Evolutionary conservation across 176 grass and related monocot genomes (phyloP).

Genomic region (Zea luxurians): DNA sequence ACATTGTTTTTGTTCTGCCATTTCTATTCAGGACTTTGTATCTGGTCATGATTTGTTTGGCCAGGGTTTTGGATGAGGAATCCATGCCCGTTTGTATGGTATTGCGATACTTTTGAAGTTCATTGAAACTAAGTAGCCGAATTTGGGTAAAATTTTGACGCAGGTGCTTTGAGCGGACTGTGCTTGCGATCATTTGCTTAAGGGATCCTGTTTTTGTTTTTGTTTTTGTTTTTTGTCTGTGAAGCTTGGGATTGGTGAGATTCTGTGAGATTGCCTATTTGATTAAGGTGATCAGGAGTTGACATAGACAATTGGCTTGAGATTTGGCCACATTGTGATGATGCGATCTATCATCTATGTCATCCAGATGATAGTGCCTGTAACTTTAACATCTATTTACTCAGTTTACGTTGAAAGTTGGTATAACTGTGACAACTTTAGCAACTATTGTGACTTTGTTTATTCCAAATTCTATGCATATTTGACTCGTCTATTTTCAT

Average conservation of each 20-base stretch:
- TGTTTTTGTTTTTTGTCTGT: neutral
- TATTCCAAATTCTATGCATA: neutral
- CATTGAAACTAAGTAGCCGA: neutral
- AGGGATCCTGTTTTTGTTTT: neutral
- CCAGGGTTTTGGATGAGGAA: conserved; percentile 7
- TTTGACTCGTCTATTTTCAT: neutral
- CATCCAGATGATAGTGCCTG: neutral
- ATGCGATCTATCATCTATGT: too few species aligned
- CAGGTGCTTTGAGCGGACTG: too few species aligned
- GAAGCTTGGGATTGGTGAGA: neutral
- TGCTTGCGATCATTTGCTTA: neutral
- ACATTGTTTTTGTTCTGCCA: neutral
- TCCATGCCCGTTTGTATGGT: neutral
- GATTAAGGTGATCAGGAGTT: neutral
- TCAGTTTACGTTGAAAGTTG: neutral
- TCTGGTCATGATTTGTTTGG: neutral
- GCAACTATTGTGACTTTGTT: neutral
- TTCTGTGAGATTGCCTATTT: neutral
- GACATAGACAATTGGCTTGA: neutral
- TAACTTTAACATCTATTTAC: too few species aligned
- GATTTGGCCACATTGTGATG: neutral
- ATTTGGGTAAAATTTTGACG: conserved; percentile 1
- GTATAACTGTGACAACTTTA: neutral
- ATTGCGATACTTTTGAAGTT: neutral
- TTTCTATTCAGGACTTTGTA: neutral